These are phyloP conservation scores for Fusarium euwallaceae DNA, from an alignment of 2,329 filamentous ascomycete genomes.

Conservation along the genomic window DNA sequence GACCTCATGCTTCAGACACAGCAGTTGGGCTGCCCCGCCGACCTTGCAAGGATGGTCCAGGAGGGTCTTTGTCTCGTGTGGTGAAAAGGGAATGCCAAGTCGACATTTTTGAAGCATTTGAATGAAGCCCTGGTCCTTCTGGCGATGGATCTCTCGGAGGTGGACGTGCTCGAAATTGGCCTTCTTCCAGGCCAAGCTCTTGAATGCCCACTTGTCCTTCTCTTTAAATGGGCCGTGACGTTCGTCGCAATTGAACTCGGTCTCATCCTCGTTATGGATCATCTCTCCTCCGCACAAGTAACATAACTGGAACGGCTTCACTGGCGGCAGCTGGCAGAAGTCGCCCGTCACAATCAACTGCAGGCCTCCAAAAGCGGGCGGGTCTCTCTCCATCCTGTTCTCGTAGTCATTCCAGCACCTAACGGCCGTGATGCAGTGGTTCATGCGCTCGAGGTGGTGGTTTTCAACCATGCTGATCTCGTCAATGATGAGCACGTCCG, in stretches of 20 bases:
- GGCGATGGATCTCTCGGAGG: slow-evolving; percentile 68
- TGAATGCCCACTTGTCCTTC: slow-evolving; percentile 72
- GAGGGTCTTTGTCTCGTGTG: slow-evolving; percentile 56
- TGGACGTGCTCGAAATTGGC: slow-evolving; percentile 67
- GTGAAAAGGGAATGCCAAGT: slow-evolving; percentile 56
- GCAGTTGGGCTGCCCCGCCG: slow-evolving; percentile 32
- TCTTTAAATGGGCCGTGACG: slow-evolving; percentile 57
- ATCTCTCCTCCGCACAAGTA: slow-evolving; percentile 29
- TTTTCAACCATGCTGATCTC: slow-evolving; percentile 77
- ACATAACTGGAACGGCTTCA: slow-evolving; percentile 63
- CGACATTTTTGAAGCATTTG: slow-evolving; percentile 68
- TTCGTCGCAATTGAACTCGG: slow-evolving; percentile 46
- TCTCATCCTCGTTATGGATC: neutral
- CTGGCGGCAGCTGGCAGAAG: slow-evolving; percentile 71
- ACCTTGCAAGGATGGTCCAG: slow-evolving; percentile 60
- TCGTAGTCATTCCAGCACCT: neutral
- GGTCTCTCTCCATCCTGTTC: neutral
- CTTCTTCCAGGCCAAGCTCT: slow-evolving; percentile 65
- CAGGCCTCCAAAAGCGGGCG: slow-evolving; percentile 41
- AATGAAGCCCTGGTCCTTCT: slow-evolving; percentile 67
- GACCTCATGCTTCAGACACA: slow-evolving; percentile 26
- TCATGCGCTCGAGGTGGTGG: slow-evolving; percentile 47
- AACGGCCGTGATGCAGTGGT: slow-evolving; percentile 50
- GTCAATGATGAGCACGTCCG: slow-evolving; percentile 72
- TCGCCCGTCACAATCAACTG: slow-evolving; percentile 56